Evolutionary conservation across 345 rosid genomes (phyloP).

Genomic region (Conringia planisiliqua): DNA sequence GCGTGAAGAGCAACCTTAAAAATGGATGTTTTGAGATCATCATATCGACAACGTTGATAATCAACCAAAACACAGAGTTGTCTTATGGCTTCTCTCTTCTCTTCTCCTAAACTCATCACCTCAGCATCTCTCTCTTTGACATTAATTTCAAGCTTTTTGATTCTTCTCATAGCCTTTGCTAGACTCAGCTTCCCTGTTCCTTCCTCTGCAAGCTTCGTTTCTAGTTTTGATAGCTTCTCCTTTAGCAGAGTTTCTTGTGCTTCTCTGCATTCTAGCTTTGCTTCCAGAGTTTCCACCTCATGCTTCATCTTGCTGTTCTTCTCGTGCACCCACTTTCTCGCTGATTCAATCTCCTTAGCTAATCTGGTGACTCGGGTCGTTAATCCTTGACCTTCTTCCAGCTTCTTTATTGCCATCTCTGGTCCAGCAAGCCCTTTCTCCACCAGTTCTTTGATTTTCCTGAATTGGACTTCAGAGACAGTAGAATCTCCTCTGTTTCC

Average conservation of each 20-base stretch:
- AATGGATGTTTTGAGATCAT: slow-evolving; percentile 53
- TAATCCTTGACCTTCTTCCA: slow-evolving; percentile 34
- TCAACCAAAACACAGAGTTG: slow-evolving; percentile 84
- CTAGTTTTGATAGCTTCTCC: slow-evolving; percentile 43
- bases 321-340: slow-evolving; percentile 40
- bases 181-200: slow-evolving; percentile 41
- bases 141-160: slow-evolving; percentile 41
- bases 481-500: neutral
- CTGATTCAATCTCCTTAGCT: slow-evolving; percentile 42
- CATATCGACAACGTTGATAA: slow-evolving; percentile 61
- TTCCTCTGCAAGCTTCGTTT: slow-evolving; percentile 35
- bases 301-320: slow-evolving; percentile 32
- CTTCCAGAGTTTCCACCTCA: slow-evolving; percentile 25
- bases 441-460: slow-evolving; percentile 34
- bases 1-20: slow-evolving; percentile 38
- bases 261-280: slow-evolving; percentile 40
- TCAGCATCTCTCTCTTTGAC: slow-evolving; percentile 48
- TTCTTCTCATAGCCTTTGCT: slow-evolving; percentile 30
- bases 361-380: slow-evolving; percentile 34
- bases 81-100: slow-evolving; percentile 88
- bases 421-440: slow-evolving; percentile 36
- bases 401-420: slow-evolving; percentile 38
- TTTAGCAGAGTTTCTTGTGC: slow-evolving; percentile 39
- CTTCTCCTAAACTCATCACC: slow-evolving; percentile 49
- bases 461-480: slow-evolving; percentile 12